Conservation (phyloP, 2,329 filamentous ascomycete species). For the Huntiella abstrusa region DNA sequence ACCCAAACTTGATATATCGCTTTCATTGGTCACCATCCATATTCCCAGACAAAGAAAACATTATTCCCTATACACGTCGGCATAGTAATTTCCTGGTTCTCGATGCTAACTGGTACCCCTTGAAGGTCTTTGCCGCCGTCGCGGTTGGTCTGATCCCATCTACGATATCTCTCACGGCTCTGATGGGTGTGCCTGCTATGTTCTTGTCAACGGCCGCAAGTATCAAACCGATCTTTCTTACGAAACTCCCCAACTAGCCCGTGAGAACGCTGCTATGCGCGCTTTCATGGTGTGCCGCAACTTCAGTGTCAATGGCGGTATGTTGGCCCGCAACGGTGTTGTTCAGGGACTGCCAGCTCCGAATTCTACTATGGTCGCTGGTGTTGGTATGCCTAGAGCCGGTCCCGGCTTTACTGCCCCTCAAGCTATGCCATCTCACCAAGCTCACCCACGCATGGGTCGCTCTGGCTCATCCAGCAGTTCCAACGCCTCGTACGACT, state of each 20-base stretch:
- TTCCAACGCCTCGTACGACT: slow-evolving; percentile 41
- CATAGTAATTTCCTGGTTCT: no score
- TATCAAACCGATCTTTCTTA: slow-evolving; percentile 83
- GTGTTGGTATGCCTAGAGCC: not conserved
- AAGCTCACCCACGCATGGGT: slow-evolving; percentile 7
- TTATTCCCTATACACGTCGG: no score
- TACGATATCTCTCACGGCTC: slow-evolving; percentile 65
- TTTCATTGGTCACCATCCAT: no score
- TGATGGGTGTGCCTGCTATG: slow-evolving; percentile 70
- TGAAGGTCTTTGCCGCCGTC: slow-evolving; percentile 78
- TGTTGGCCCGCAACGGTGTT: slow-evolving; percentile 53
- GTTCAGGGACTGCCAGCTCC: slow-evolving; percentile 45
- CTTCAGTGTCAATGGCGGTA: slow-evolving; percentile 92
- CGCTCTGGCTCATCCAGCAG: slow-evolving; percentile 24
- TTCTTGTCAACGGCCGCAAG: slow-evolving; percentile 88
- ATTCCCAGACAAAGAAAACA: no score
- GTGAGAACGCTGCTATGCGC: slow-evolving; percentile 85
- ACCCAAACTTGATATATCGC: no score
- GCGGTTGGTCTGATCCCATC: slow-evolving; percentile 78
- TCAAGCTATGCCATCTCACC: not conserved
- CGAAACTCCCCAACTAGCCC: slow-evolving; percentile 62
- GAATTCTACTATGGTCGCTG: slow-evolving; percentile 19
- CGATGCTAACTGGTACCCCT: not conserved
- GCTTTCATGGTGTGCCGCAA: slow-evolving; percentile 96
- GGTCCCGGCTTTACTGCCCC: not conserved